Base-by-base conservation (phyloP, 495 filamentous ascomycete genomes). In the Massariosphaeria phaeospora region DNA sequence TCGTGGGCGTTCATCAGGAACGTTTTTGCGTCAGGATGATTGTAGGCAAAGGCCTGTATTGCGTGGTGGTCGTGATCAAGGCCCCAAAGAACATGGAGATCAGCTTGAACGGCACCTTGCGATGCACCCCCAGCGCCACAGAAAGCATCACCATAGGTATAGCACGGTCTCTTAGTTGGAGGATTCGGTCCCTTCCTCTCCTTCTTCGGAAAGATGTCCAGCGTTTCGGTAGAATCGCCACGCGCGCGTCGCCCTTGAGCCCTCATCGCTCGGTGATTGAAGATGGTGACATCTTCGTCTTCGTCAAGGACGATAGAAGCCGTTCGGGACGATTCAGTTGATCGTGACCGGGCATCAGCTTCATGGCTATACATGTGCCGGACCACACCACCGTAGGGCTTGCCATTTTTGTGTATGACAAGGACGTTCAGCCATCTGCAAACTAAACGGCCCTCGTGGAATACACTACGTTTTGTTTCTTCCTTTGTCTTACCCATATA, bases 81-180 rank as follows among this genome's bases (percentile, higher is more conserved):
- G 0, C 76, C 81, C 69, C 82, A 83, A 17, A 70, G 69, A 2
- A 86, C 55, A 0, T 72, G 56, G 1, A 89, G 57, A 0, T 85
- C 85, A 0, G 87, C 84, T 24, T 72, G 66, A 15, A 67, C 49
- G 0, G 88, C 88, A 1, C 87, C 89, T 26, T 79, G 74, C 0
- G 86, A 88, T 2, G 83, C 76, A 2, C 89, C 89, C 1, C 89
- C 89, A 27, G 78, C 85, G 3, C 89, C 89, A 48, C 84, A 86
- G 59, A 90, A 91, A 1, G 73, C 75, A 62, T 93, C 88, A 0
- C 78, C 83, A 25, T 86, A 82, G 0, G 80, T 82, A 48, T 88
- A 89, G 21, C 66, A 5, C 9, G 27, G 3, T 25, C 11, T 13
- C 35, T 49, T 57, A 9, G 25, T 31, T 20, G 44, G 35, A 21